These are phyloP conservation scores for Aplosporella prunicola DNA, from an alignment of 2,329 filamentous ascomycete genomes.

Conservation along the genomic window DNA sequence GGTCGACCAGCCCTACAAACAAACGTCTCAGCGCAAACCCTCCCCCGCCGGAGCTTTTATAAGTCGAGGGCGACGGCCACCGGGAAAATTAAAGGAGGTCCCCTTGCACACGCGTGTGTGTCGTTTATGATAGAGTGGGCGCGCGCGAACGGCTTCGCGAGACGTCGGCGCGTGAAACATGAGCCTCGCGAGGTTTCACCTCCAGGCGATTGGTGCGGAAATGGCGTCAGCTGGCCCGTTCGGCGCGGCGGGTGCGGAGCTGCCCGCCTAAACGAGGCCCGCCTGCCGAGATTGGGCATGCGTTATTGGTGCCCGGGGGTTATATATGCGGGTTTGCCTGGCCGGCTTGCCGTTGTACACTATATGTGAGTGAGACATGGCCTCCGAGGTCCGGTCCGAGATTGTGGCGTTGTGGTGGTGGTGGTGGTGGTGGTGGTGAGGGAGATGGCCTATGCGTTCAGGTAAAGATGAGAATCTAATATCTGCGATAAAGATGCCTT, in stretches of 20 bases:
- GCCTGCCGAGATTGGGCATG: slow-evolving; percentile 1
- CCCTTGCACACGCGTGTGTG: slow-evolving; percentile 1
- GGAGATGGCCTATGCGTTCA: too few species aligned
- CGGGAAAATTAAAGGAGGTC: slow-evolving; percentile 5
- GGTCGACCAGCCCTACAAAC: slow-evolving; percentile 1
- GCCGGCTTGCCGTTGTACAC: too few species aligned
- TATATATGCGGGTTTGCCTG: too few species aligned
- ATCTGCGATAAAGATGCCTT: too few species aligned
- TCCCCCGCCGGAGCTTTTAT: neutral
- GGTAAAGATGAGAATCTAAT: too few species aligned
- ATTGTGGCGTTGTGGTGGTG: too few species aligned
- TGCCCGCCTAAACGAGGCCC: slow-evolving; percentile 1
- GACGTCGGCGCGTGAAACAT: slow-evolving; percentile 4
- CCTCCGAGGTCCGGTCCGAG: too few species aligned
- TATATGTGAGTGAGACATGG: too few species aligned
- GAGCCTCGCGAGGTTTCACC: neutral
- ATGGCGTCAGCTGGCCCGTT: slow-evolving; percentile 4
- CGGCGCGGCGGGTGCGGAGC: slow-evolving; percentile 3
- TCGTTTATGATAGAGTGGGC: slow-evolving; percentile 8
- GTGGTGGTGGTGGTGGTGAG: too few species aligned
- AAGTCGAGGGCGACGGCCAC: neutral
- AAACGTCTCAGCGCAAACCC: neutral
- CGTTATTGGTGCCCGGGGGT: too few species aligned
- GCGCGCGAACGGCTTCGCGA: slow-evolving; percentile 3
- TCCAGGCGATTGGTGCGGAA: slow-evolving; percentile 9